Percentiles rank a stretch among this genome's conserved stretches.
These are phyloP conservation scores for Penicillium pancosmium DNA, from an alignment of 495 filamentous ascomycete genomes.

Conservation along the genomic window DNA sequence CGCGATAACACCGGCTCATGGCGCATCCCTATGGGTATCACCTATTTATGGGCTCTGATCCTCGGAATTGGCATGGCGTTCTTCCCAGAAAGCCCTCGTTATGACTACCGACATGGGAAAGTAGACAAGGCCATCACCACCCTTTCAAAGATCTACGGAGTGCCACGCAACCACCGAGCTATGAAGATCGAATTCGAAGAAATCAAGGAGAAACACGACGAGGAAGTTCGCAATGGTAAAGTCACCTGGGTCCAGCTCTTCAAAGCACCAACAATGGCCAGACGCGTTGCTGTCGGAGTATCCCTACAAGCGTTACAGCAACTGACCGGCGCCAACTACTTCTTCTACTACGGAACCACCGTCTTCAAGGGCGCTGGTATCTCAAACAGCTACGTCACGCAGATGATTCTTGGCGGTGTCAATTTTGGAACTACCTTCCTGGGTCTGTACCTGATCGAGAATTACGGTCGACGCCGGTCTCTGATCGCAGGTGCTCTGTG, in stretches of 20 bases:
- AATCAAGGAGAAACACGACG: conserved; percentile 59
- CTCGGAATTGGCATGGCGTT: conserved; percentile 68
- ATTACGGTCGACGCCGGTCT: conserved; percentile 67
- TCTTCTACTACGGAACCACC: conserved; percentile 78
- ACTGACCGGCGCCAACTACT: conserved; percentile 55
- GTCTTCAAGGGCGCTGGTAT: conserved; percentile 70
- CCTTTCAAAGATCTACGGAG: conserved; percentile 69
- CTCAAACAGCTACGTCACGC: conserved; percentile 66
- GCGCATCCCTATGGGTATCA: conserved; percentile 79
- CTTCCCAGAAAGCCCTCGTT: conserved; percentile 74
- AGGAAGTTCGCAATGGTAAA: conserved; percentile 51
- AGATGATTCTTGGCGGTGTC: conserved; percentile 72
- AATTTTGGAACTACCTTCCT: conserved; percentile 73
- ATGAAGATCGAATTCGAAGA: conserved; percentile 68
- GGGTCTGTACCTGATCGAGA: conserved; percentile 70
- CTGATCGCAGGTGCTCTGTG: conserved; percentile 67
- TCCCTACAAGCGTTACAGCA: conserved; percentile 58
- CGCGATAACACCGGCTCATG: conserved; percentile 55
- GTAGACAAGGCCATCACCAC: conserved; percentile 63
- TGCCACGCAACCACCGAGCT: conserved; percentile 59
- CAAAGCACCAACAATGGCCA: conserved; percentile 66
- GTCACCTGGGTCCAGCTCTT: conserved; percentile 52
- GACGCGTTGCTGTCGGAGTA: conserved; percentile 67
- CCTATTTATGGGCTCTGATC: conserved; percentile 71
- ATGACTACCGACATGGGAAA: conserved; percentile 64